Base-by-base conservation (phyloP, 2,329 filamentous ascomycete species). In the Reticulascus tulasneorum region DNA sequence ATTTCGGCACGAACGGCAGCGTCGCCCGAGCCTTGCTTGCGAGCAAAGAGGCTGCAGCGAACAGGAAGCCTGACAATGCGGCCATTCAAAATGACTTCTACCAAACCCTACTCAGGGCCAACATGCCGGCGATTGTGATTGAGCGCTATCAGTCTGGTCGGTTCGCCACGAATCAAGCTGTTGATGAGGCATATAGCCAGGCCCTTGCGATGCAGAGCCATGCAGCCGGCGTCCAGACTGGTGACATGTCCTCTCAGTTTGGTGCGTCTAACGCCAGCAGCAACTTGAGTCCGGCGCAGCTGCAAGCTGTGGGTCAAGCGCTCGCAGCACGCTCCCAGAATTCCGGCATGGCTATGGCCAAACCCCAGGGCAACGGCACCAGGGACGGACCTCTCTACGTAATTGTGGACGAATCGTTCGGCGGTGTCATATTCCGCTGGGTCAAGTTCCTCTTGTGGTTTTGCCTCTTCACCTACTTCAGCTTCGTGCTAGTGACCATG, bases 81-180 rank as follows among this genome's bases (percentile, higher is more conserved):
- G 85, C 84, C 27, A 82, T 89, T 15, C 93, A 98, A 60, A 93
- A 91, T 58, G 84, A 86, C 12, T 96, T 98, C 60, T 98, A 98
- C 58, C 84, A 91, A 56, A 83, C 90, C 29, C 77, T 98, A 11
- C 73, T 96, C 37, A 85, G 86, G 56, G 89, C 91, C 33, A 93
- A 94, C 54, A 90, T 96, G 85, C 87, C 91, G 13, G 84, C 89
- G 33, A 94, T 98, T 45, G 71, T 98, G 38, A 77, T 96, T 41
- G 89, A 97, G 62, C 76, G 93, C 52, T 93, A 95, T 60, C 82
- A 89, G 56, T 89, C 84, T 12, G 86, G 86, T 44, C 79, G 84
- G 37, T 98, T 90, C 58, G 90, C 90, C 9, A 79, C 79, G 15
- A 96, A 91, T 56, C 60, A 79, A 12, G 77, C 79, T 10, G 84